A percentile compares a stretch with the other conserved stretches of the same genome.
These are phyloP conservation scores for Candida berthetii DNA, from an alignment of 805 yeast genomes.

Conservation along the genomic window DNA sequence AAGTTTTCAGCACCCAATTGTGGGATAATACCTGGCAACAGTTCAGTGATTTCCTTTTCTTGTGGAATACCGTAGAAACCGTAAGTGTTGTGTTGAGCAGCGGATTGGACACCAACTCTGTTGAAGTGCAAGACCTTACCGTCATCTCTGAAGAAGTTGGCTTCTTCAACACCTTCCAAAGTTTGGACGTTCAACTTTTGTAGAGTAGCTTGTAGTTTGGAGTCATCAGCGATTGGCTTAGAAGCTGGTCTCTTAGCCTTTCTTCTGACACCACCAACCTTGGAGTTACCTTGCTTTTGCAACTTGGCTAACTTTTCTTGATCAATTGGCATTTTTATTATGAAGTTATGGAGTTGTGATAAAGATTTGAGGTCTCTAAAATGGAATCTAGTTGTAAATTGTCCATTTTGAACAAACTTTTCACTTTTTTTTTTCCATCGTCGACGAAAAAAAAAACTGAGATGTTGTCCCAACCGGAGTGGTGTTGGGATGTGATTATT, in stretches of 20 bases:
- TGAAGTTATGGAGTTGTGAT: no score
- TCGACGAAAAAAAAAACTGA: no score
- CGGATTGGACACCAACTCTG: slow-evolving; percentile 94
- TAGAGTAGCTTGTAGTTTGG: slow-evolving; percentile 84
- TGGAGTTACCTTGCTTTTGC: slow-evolving; percentile 78
- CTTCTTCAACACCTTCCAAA: slow-evolving; percentile 89
- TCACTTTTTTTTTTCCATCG: no score
- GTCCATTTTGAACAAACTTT: not conserved
- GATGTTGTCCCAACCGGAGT: no score
- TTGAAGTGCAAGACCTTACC: slow-evolving; percentile 94
- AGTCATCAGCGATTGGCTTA: slow-evolving; percentile 74
- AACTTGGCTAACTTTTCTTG: slow-evolving; percentile 92
- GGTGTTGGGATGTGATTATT: no score
- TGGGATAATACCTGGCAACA: slow-evolving; percentile 90
- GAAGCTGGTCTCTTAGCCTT: slow-evolving; percentile 74
- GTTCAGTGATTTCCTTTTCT: slow-evolving; percentile 86
- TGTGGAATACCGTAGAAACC: slow-evolving; percentile 94
- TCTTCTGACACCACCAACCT: slow-evolving; percentile 86
- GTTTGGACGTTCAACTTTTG: slow-evolving; percentile 87
- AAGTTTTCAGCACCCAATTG: slow-evolving; percentile 96
- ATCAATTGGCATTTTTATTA: slow-evolving; percentile 71
- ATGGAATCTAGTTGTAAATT: no score
- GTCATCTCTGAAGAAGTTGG: slow-evolving; percentile 95
- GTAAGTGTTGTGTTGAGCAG: slow-evolving; percentile 84
- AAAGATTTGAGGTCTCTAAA: no score